Conservation (phyloP, 148 eudicot species). For the Silene latifolia region DNA sequence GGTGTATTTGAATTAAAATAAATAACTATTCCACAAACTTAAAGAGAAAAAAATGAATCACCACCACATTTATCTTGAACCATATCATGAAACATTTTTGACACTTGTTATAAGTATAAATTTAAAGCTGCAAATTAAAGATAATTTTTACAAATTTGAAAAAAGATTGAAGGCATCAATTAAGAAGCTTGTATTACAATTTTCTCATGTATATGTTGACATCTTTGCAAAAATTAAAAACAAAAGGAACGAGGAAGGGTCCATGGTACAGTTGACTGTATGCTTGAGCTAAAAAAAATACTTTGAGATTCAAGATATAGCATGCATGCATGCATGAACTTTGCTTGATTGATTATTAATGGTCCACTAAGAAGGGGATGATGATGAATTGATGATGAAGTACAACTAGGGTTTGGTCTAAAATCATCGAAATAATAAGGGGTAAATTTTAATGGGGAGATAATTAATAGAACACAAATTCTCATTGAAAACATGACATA, state of each 20-base stretch:
- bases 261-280: constrained; percentile 20
- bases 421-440: too few species aligned
- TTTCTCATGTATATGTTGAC: constrained; percentile 11
- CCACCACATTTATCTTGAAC: not conserved
- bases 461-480: too few species aligned
- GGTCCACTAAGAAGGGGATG: constrained; percentile 22
- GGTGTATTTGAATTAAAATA: too few species aligned
- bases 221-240: constrained; percentile 18
- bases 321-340: not conserved
- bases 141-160: not conserved
- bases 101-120: not conserved
- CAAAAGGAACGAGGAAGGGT: constrained; percentile 18
- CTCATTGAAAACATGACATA: too few species aligned
- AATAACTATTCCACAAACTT: not conserved
- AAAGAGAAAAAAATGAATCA: too few species aligned
- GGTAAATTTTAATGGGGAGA: too few species aligned
- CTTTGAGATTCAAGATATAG: constrained; percentile 24
- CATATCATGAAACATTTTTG: not conserved
- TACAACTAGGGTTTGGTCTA: too few species aligned
- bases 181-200: constrained; percentile 28
- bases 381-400: too few species aligned
- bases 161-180: constrained; percentile 16
- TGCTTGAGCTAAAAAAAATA: constrained; percentile 20
- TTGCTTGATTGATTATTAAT: constrained; percentile 10
- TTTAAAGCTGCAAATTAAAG: constrained; percentile 2